A percentile compares a stretch with the other conserved stretches of the same genome.
phyloP scores from a whole-genome alignment of 805 yeast species.

The Candida koratica region DNA sequence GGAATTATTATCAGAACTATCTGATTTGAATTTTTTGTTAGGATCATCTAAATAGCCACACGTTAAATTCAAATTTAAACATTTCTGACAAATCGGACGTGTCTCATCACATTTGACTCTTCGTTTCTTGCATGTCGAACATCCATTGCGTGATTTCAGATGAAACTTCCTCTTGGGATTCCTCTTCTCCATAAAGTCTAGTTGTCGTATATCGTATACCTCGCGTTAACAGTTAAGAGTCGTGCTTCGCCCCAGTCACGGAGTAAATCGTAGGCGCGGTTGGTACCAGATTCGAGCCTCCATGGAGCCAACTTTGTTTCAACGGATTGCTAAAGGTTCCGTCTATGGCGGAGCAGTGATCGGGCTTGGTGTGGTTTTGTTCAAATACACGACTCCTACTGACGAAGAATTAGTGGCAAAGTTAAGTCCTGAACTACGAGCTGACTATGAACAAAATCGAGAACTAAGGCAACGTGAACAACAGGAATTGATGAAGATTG shows the following conservation, averaged over 20 bases:
- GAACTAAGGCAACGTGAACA: conserved; percentile 65
- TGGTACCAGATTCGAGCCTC: neutral
- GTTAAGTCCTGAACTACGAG: conserved; percentile 79
- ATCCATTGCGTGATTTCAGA: conserved; percentile 83
- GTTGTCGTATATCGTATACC: conserved; percentile 7
- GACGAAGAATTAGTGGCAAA: conserved; percentile 72
- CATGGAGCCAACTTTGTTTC: conserved; percentile 31
- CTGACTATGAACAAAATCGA: conserved; percentile 64
- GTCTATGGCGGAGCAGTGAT: conserved; percentile 63
- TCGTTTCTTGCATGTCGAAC: conserved; percentile 83
- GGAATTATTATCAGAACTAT: neutral
- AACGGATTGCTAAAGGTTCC: conserved; percentile 58
- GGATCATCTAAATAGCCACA: conserved; percentile 51
- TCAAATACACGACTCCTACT: conserved; percentile 75
- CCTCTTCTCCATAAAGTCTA: conserved; percentile 3
- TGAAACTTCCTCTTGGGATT: conserved; percentile 73
- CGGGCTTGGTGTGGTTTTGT: conserved; percentile 67
- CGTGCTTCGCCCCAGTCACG: neutral
- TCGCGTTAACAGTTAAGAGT: too few species aligned
- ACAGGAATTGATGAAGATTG: conserved; percentile 64
- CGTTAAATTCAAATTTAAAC: conserved; percentile 71
- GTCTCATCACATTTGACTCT: conserved; percentile 91
- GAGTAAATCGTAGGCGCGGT: conserved; percentile 1
- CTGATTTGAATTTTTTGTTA: conserved; percentile 2
- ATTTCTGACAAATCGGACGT: conserved; percentile 75